A percentile compares a stretch with the other conserved stretches of the same genome.
phyloP scores from a whole-genome alignment of 306 rosid species.

The Luffa aegyptiaca region DNA sequence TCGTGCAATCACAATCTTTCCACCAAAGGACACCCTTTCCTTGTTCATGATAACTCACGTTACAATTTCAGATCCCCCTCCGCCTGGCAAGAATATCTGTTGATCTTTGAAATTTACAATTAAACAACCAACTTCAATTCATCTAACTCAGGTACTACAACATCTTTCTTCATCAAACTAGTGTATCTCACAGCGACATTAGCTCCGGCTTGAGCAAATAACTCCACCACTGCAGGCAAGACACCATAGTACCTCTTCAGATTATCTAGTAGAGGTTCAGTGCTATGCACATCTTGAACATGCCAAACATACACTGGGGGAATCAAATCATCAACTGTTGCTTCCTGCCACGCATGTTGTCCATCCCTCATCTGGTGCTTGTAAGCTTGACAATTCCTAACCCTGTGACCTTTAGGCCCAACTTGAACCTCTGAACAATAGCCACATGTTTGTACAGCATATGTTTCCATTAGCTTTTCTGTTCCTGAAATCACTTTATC shows the following conservation, averaged over 20 bases:
- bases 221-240: conserved; percentile 68
- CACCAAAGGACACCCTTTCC: too few relatives aligned
- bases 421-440: conserved; percentile 71
- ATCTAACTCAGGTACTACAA: conserved; percentile 42
- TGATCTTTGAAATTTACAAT: not conserved
- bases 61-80: not conserved
- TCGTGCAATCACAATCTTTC: not conserved
- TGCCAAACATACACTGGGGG: conserved; percentile 62
- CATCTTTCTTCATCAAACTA: conserved; percentile 41
- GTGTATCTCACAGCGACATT: conserved; percentile 26
- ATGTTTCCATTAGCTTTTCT: conserved; percentile 43
- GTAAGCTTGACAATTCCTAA: conserved; percentile 52
- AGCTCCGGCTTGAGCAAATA: conserved; percentile 57
- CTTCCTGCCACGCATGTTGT: conserved; percentile 74
- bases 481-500: conserved; percentile 41
- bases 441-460: conserved; percentile 63
- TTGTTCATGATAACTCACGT: too few relatives aligned
- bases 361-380: conserved; percentile 86
- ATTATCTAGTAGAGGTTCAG: conserved; percentile 35
- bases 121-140: conserved; percentile 59
- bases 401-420: conserved; percentile 69
- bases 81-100: not conserved
- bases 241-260: conserved; percentile 51
- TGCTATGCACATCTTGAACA: conserved; percentile 26
- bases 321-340: conserved; percentile 42